phyloP scores from a whole-genome alignment of 129 eudicot species.

The Deinandra increscens region DNA sequence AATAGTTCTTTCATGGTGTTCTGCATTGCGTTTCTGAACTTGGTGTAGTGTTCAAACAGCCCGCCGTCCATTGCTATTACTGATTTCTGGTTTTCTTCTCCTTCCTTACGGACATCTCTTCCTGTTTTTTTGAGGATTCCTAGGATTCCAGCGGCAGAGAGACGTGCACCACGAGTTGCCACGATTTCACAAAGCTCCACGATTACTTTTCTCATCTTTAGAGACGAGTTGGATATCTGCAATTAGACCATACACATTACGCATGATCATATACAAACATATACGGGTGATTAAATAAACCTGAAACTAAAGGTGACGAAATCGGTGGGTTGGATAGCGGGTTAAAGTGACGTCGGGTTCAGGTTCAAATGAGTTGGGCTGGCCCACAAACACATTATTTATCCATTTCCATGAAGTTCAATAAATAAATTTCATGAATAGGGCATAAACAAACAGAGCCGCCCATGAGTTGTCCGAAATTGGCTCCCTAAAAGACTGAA shows the following conservation, averaged over 20 bases:
- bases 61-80: conserved; percentile 94
- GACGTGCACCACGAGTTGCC: conserved; percentile 89
- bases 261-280: neutral
- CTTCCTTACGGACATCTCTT: conserved; percentile 50
- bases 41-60: conserved; percentile 75
- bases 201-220: conserved; percentile 60
- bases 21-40: conserved; percentile 63
- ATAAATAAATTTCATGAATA: neutral
- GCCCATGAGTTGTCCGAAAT: too few species aligned
- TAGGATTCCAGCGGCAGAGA: conserved; percentile 84
- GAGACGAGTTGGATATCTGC: conserved; percentile 69
- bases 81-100: conserved; percentile 49
- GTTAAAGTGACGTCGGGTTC: neutral
- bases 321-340: neutral
- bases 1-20: conserved; percentile 59
- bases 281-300: neutral
- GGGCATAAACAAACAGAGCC: too few species aligned
- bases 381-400: neutral
- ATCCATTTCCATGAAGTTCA: neutral
- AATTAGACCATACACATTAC: neutral
- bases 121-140: conserved; percentile 79
- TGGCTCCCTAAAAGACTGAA: too few species aligned
- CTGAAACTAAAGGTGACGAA: too few species aligned
- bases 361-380: neutral
- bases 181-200: conserved; percentile 71